A percentile compares a stretch with the other conserved stretches of the same genome.
These are phyloP conservation scores for Wallacemonas sp. DNA, from an alignment of 208 protist species.

Conservation along the genomic window DNA sequence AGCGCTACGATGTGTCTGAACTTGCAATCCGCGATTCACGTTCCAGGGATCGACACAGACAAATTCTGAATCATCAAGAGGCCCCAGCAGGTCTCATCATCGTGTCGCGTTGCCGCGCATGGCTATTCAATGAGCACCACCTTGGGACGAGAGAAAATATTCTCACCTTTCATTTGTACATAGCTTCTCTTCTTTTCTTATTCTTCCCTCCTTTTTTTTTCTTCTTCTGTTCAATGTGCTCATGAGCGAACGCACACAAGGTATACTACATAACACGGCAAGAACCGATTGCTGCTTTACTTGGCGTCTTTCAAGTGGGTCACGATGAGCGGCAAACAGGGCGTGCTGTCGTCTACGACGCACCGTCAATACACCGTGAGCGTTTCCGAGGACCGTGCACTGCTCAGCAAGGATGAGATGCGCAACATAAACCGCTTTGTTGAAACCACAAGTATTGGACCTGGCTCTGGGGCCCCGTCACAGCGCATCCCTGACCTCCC, in stretches of 20 bases:
- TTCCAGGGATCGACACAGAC: too few relatives aligned
- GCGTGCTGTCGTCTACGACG: constrained; percentile 41
- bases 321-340: background rate
- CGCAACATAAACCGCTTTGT: constrained; percentile 58
- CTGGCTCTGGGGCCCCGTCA: constrained; percentile 30
- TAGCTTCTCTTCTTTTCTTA: background rate
- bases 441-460: constrained; percentile 33
- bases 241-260: too few relatives aligned
- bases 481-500: constrained; percentile 60
- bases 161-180: background rate
- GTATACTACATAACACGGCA: too few relatives aligned
- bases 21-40: too few relatives aligned
- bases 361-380: constrained; percentile 59
- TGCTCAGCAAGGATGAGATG: constrained; percentile 54
- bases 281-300: too few relatives aligned
- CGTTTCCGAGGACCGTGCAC: constrained; percentile 37
- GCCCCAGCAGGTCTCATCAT: too few relatives aligned
- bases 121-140: too few relatives aligned
- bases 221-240: constrained; percentile 9
- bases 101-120: too few relatives aligned
- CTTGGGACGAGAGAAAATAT: too few relatives aligned
- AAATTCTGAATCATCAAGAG: too few relatives aligned
- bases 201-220: background rate
- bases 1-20: too few relatives aligned
- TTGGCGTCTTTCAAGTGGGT: background rate